phyloP scores from a whole-genome alignment of 1,284 basidiomycete species.

The Leucoagaricus sp. region DNA sequence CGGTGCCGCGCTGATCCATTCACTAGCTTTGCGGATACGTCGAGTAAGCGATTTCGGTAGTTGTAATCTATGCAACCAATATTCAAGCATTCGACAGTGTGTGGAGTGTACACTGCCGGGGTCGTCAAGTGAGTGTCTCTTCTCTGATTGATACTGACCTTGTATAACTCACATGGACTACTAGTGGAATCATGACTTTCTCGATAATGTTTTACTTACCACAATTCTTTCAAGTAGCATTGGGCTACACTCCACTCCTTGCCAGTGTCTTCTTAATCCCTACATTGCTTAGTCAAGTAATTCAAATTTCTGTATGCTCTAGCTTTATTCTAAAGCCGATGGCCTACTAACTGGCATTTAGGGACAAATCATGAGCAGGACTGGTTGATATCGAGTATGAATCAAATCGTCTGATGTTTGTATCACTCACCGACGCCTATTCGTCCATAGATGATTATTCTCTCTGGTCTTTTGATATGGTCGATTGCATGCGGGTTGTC shows the following conservation, averaged over 20 bases:
- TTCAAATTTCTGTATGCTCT: neutral
- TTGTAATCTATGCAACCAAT: too few relatives aligned
- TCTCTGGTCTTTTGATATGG: slow-evolving; percentile 72
- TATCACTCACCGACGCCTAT: neutral
- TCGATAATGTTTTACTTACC: slow-evolving; percentile 67
- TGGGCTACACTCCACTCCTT: slow-evolving; percentile 64
- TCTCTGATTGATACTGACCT: neutral
- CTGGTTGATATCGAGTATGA: neutral
- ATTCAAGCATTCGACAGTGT: slow-evolving; percentile 70
- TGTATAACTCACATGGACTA: neutral
- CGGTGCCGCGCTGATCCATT: too few relatives aligned
- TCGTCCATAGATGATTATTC: slow-evolving; percentile 52
- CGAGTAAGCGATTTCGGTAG: too few relatives aligned
- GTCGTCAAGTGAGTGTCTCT: slow-evolving; percentile 54
- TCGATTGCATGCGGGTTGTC: slow-evolving; percentile 69
- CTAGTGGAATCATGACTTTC: slow-evolving; percentile 59
- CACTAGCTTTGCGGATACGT: too few relatives aligned
- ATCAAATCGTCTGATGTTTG: too few relatives aligned
- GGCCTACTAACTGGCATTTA: too few relatives aligned
- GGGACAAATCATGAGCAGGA: neutral
- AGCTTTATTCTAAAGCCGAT: too few relatives aligned
- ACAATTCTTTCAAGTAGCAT: slow-evolving; percentile 74
- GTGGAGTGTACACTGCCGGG: slow-evolving; percentile 68
- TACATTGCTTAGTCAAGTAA: neutral
- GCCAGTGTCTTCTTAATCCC: slow-evolving; percentile 67